Percentiles rank a stretch among this genome's conserved stretches.
phyloP scores from a whole-genome alignment of 2,329 filamentous ascomycete genomes.

The Aspergillus hortae region DNA sequence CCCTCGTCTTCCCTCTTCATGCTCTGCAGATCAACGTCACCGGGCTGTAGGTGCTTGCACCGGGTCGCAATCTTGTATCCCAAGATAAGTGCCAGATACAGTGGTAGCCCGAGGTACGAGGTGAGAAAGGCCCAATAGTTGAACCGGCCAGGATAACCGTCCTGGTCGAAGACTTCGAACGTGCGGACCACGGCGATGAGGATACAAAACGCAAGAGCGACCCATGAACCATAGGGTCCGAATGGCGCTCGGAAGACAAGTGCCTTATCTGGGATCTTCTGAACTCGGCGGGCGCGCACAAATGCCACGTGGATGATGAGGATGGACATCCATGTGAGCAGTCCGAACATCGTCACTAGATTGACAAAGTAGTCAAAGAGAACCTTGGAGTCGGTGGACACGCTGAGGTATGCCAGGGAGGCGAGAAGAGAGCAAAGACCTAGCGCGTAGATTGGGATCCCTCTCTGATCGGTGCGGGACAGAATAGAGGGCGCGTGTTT shows the following conservation, averaged over 20 bases:
- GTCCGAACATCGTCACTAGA: conserved; percentile 63
- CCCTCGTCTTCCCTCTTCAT: conserved; percentile 52
- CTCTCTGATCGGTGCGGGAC: conserved; percentile 65
- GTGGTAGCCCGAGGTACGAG: conserved; percentile 71
- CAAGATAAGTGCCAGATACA: conserved; percentile 67
- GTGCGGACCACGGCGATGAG: conserved; percentile 80
- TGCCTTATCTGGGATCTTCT: conserved; percentile 53
- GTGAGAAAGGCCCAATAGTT: conserved; percentile 75
- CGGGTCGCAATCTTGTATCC: conserved; percentile 62
- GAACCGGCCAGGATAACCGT: conserved; percentile 51
- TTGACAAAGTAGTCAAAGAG: conserved; percentile 67
- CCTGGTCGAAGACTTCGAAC: conserved; percentile 65
- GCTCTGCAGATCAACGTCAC: conserved; percentile 65
- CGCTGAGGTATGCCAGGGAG: conserved; percentile 67
- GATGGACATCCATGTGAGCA: conserved; percentile 66
- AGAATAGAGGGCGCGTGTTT: conserved; percentile 70
- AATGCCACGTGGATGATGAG: conserved; percentile 66
- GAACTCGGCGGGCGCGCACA: conserved; percentile 59
- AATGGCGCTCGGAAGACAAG: conserved; percentile 68
- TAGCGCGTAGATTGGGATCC: conserved; percentile 67
- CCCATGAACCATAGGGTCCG: conserved; percentile 64
- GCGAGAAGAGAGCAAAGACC: conserved; percentile 59
- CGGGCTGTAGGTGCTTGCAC: conserved; percentile 53
- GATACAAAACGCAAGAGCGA: conserved; percentile 65
- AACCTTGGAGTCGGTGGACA: conserved; percentile 52